These are phyloP conservation scores for Pachysandra terminalis DNA, from an alignment of 164 flowering plant species.

Conservation along the genomic window DNA sequence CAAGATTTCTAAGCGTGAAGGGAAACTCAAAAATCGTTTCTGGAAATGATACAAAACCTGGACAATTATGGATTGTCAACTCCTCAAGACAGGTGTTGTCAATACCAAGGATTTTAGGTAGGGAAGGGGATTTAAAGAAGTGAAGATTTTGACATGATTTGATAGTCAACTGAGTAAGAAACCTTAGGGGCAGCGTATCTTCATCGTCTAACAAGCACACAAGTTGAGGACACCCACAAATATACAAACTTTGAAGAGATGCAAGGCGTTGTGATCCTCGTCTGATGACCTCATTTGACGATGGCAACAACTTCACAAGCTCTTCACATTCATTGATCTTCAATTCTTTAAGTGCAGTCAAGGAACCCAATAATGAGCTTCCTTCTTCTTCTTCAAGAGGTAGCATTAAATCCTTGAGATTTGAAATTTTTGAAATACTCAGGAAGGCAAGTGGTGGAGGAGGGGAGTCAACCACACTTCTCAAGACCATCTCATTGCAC, in stretches of 20 bases:
- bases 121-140: no score
- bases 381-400: neutral
- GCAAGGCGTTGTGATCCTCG: neutral
- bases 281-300: neutral
- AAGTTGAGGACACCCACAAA: slow-evolving; percentile 6
- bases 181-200: neutral
- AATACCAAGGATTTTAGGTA: no score
- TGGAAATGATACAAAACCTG: no score
- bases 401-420: neutral
- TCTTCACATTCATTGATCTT: slow-evolving; percentile 5
- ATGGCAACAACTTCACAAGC: slow-evolving; percentile 9
- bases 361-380: neutral
- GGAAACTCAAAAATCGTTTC: slow-evolving; percentile 1
- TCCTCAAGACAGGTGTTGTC: no score
- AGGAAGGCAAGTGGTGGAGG: neutral
- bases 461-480: no score
- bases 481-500: no score
- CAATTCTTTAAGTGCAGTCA: slow-evolving; percentile 12
- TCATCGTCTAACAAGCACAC: slow-evolving; percentile 10
- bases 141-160: neutral
- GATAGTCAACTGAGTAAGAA: neutral
- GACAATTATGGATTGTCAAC: no score
- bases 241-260: slow-evolving; percentile 7
- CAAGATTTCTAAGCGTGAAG: neutral
- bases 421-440: no score